Evolutionary conservation across 1,284 basidiomycete species (phyloP), one percentile per base, ranked within the genome.

Genomic region (Trichosporon sp.): DNA sequence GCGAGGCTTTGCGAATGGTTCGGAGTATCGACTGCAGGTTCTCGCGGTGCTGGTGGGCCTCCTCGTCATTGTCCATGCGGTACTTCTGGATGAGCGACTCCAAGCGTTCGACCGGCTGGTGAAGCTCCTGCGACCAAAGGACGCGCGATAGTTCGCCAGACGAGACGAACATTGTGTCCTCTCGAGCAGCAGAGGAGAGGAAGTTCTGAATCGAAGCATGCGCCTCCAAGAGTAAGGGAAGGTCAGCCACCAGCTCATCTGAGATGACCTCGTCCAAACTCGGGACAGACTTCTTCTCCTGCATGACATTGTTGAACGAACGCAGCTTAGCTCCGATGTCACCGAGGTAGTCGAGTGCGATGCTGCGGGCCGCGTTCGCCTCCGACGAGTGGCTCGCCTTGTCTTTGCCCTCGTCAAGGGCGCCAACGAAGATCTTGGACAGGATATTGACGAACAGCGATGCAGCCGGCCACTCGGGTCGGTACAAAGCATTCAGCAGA

Each of bases 401-500:
- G 6, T 84, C 85, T 73, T 92, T 93, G 36, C 88, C 83, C 70
- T 96, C 93, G 63, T 93, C 89, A 19, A 95, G 79, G 88, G 88
- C 4, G 86, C 83, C n/a, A 65, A 92, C 92, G 89, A 96, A 89
- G 69, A 88, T 88, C 76, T 87, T 89, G 69, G 87, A 89, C 7
- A 88, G 85, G 44, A 95, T 88, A 57, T 84, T 85, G 34, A 96
- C 79, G 52, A 96, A 84, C 21, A 96, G 78, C 40, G 88, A 85
- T 1, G 95, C 91, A 7, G 91, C 95, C 0, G 96, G 95, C 94
- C 95, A 99, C 76, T 99, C 95, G 0, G 95, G 94, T 84, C 91
- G 90, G 74, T 91, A 95, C 4, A 97, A 81, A 4, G 95, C 92
- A 14, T 85, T 84, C n/a, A 98, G 84, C 16, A 97, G 82, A 74